Evolutionary conservation across 1,284 basidiomycete species (phyloP).

Genomic region (Ganoderma sp.): DNA sequence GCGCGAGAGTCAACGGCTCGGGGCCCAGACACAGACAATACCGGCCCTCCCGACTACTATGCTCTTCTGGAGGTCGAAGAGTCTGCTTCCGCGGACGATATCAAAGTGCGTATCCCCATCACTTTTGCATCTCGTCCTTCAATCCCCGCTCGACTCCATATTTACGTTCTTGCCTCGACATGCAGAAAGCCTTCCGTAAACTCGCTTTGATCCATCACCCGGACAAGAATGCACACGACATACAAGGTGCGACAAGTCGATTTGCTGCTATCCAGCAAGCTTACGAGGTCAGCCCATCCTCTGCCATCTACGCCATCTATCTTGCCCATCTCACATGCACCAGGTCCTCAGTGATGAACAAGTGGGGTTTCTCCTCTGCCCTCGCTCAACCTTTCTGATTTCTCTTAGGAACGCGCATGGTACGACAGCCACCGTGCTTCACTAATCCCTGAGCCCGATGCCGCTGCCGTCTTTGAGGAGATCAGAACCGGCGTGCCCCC

Average conservation of each 20-base stretch:
- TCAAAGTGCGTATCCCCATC: conserved; percentile 61
- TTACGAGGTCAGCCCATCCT: conserved; percentile 73
- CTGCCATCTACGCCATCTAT: not conserved
- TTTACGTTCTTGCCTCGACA: conserved; percentile 21
- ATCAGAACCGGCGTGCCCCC: conserved; percentile 76
- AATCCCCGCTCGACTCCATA: too few species aligned
- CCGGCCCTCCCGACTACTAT: conserved; percentile 72
- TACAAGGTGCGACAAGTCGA: conserved; percentile 86
- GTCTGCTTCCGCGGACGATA: conserved; percentile 84
- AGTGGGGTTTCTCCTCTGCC: conserved; percentile 53
- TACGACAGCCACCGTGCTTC: conserved; percentile 95
- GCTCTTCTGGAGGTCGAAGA: conserved; percentile 80
- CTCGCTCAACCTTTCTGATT: conserved; percentile 18
- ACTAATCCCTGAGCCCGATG: conserved; percentile 84
- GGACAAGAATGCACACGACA: conserved; percentile 84
- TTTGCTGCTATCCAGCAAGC: conserved; percentile 94
- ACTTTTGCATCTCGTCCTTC: conserved; percentile 1
- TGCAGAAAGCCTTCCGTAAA: conserved; percentile 80
- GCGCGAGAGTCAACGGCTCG: conserved; percentile 66
- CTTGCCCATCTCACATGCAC: conserved; percentile 17
- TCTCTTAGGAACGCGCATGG: conserved; percentile 92
- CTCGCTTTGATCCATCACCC: conserved; percentile 88
- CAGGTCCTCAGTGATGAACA: conserved; percentile 91
- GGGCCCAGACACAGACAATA: conserved; percentile 38
- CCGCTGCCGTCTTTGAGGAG: conserved; percentile 83